Evolutionary conservation across 2,329 filamentous ascomycete species (phyloP), one percentile per base, ranked within the genome.

Genomic region (Cordyceps militaris): DNA sequence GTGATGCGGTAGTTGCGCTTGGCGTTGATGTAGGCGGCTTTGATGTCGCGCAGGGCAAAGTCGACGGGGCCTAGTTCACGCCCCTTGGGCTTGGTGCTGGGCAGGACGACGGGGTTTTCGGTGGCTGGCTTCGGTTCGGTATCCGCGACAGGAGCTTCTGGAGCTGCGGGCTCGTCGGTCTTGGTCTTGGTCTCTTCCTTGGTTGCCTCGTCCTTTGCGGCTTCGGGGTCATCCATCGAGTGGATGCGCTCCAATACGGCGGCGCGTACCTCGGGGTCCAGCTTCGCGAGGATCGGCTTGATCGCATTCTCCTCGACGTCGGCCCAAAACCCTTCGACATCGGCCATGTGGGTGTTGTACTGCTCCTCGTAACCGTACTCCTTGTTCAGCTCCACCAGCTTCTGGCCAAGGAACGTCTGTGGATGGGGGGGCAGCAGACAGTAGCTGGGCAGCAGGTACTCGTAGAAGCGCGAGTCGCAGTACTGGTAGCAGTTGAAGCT

Each of bases 391-490:
- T 93, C 84, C n/a, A 84, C 80, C n/a, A 96, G 76, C 68, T 91
- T 89, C 73, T 87, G 89, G 9, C 89, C 92, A 36, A 99, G 73
- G 69, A 83, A 96, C 61, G 89, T 95, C 61, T 87, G 86, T 0
- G 92, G 92, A 69, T 97, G 92, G 0, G 94, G 94, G 21, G 94
- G 94, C 32, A 99, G 76, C 64, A 99, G 89, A 58, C 89, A 91
- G 73, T 97, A 91, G 43, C 89, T 94, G 2, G 94, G 94, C 71
- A 99, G 89, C 54, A 99, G 78, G 69, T 99, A 99, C 75, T 99
- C 94, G 74, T 99, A 99, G 80, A 92, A 95, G 64, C 94, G 82
- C 26, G 91, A 96, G 73, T 99, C 94, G 73, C 93, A 97, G 57
- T 89, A 83, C 69, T 96, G 88, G 73, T 99, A 99, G 73, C 89